These are phyloP conservation scores for Phytophthora kernoviae DNA, from an alignment of 352 stramenopile genomes.

Conservation along the genomic window DNA sequence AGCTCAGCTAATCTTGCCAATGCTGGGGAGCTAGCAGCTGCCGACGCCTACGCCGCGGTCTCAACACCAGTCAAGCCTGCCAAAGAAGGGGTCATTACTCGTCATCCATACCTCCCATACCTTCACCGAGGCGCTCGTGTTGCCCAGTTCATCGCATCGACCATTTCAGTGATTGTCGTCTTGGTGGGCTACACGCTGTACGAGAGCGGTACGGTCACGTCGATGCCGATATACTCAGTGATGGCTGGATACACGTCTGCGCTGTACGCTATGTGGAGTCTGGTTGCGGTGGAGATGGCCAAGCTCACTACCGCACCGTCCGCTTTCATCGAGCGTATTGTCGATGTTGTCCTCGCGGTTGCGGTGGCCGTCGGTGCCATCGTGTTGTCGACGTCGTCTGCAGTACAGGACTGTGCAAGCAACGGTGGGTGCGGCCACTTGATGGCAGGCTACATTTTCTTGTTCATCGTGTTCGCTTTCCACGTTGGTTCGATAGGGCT, in stretches of 20 bases:
- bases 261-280: slow-evolving; percentile 8
- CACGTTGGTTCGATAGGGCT: slow-evolving; percentile 6
- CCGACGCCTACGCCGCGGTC: background rate
- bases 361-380: slow-evolving; percentile 1
- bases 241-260: slow-evolving; percentile 5
- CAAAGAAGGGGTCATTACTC: background rate
- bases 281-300: slow-evolving; percentile 9
- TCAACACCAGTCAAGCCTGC: slow-evolving; percentile 4
- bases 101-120: background rate
- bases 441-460: slow-evolving; percentile 7
- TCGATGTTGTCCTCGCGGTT: slow-evolving; percentile 3
- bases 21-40: background rate
- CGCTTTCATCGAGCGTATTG: background rate
- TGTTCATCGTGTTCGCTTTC: slow-evolving; percentile 2
- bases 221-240: slow-evolving; percentile 10
- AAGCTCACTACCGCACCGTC: slow-evolving; percentile 3
- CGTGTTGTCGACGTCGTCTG: slow-evolving; percentile 7
- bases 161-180: background rate
- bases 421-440: slow-evolving; percentile 8
- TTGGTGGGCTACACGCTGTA: slow-evolving; percentile 14
- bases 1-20: slow-evolving; percentile 8
- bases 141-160: slow-evolving; percentile 5
- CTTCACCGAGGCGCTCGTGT: background rate
- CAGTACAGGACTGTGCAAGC: slow-evolving; percentile 5
- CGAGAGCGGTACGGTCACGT: slow-evolving; percentile 6